These are phyloP conservation scores for Saccharomyces jurei DNA, from an alignment of 805 yeast species.

Conservation along the genomic window DNA sequence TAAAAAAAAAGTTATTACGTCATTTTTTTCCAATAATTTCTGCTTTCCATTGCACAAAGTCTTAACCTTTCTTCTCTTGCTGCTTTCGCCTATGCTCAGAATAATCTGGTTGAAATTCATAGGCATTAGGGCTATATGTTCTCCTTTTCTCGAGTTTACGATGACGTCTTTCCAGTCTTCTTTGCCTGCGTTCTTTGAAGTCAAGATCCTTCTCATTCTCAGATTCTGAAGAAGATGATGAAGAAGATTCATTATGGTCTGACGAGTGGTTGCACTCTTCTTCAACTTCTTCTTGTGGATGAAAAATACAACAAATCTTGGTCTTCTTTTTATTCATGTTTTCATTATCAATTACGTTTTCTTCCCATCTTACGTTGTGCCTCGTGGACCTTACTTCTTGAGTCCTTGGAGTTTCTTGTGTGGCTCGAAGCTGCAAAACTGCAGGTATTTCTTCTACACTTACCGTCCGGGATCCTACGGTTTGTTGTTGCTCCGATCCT, in stretches of 20 bases:
- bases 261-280: constrained; percentile 32
- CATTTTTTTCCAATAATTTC: neutral
- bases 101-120: constrained; percentile 77
- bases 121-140: constrained; percentile 63
- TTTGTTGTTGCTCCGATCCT: constrained; percentile 3
- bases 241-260: constrained; percentile 12
- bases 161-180: constrained; percentile 31
- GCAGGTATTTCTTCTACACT: constrained; percentile 15
- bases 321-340: constrained; percentile 80
- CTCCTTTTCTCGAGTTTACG: constrained; percentile 20
- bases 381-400: constrained; percentile 14
- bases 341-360: constrained; percentile 85
- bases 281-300: constrained; percentile 61
- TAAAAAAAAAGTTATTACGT: neutral
- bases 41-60: neutral
- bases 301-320: constrained; percentile 82
- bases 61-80: constrained; percentile 6
- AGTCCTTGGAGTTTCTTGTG: constrained; percentile 2
- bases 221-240: constrained; percentile 34
- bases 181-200: constrained; percentile 27
- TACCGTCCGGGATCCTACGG: constrained; percentile 17
- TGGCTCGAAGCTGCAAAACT: constrained; percentile 24
- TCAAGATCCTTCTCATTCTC: constrained; percentile 31
- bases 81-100: constrained; percentile 16
- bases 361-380: constrained; percentile 71